Conservation (phyloP, 2,329 filamentous ascomycete species). For the Fusarium nodosum region DNA sequence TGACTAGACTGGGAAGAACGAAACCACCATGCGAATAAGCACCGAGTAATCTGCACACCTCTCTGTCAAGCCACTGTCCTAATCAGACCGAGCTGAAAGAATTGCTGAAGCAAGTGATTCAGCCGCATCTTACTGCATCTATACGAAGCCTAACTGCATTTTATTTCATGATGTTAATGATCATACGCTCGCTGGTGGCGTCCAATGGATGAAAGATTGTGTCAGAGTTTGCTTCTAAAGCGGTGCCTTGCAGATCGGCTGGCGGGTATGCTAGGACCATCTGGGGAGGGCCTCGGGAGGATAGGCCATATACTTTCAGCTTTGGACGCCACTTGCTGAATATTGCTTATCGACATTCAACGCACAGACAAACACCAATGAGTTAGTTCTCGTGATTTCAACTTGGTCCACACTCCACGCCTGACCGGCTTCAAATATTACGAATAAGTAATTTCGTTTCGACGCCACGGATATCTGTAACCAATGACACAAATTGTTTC, state of each 20-base stretch:
- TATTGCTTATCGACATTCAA: background rate
- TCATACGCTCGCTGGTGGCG: background rate
- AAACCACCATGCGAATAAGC: background rate
- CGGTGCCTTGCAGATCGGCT: slow-evolving; percentile 1
- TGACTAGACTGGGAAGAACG: background rate
- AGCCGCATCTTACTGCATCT: background rate
- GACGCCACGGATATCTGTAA: background rate
- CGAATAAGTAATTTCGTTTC: background rate
- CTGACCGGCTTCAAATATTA: background rate
- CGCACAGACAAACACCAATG: background rate
- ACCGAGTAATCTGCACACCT: background rate
- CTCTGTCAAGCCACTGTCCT: background rate
- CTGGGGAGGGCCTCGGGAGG: background rate
- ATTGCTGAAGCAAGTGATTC: background rate
- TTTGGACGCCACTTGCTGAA: background rate
- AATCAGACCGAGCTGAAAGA: background rate
- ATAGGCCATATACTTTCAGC: background rate
- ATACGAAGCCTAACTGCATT: background rate
- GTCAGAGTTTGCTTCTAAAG: background rate
- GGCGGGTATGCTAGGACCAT: slow-evolving; percentile 1
- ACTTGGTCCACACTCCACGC: background rate
- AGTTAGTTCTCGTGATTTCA: background rate
- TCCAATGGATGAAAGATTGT: background rate
- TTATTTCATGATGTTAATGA: background rate
- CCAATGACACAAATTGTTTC: background rate